phyloP scores from a whole-genome alignment of 2,329 filamentous ascomycete genomes.

The Onygenales sp. region DNA sequence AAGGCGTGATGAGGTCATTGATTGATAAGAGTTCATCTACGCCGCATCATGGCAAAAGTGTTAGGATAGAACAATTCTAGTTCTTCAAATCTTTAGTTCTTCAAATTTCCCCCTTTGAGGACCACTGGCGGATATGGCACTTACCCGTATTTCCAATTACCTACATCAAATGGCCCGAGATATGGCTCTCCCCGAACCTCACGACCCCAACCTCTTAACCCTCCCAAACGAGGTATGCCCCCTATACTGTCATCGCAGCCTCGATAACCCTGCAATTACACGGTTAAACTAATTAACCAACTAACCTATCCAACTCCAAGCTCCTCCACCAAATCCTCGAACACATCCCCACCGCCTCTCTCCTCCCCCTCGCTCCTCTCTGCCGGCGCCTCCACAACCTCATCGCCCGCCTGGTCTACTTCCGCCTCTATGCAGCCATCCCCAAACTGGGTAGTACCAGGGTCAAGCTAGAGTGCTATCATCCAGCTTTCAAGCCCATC shows the following conservation, averaged over 20 bases:
- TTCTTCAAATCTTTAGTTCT: too few species aligned
- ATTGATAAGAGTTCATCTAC: too few species aligned
- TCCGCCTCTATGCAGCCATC: conserved; percentile 52
- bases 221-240: conserved; percentile 4
- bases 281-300: neutral
- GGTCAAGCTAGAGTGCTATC: conserved; percentile 68
- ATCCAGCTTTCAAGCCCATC: conserved; percentile 58
- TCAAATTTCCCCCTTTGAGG: too few species aligned
- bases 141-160: neutral
- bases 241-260: neutral
- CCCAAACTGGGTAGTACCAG: conserved; percentile 48
- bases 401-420: conserved; percentile 54
- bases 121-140: too few species aligned
- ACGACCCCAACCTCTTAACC: neutral
- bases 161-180: neutral
- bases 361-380: conserved; percentile 49
- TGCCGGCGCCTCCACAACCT: conserved; percentile 56
- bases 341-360: conserved; percentile 31
- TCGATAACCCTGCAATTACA: neutral
- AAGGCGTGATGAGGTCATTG: too few species aligned
- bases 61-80: too few species aligned
- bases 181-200: neutral
- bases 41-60: too few species aligned
- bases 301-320: neutral
- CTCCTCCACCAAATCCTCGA: neutral